Conservation (phyloP, 441 rosid species). For the Syzygium malaccense region DNA sequence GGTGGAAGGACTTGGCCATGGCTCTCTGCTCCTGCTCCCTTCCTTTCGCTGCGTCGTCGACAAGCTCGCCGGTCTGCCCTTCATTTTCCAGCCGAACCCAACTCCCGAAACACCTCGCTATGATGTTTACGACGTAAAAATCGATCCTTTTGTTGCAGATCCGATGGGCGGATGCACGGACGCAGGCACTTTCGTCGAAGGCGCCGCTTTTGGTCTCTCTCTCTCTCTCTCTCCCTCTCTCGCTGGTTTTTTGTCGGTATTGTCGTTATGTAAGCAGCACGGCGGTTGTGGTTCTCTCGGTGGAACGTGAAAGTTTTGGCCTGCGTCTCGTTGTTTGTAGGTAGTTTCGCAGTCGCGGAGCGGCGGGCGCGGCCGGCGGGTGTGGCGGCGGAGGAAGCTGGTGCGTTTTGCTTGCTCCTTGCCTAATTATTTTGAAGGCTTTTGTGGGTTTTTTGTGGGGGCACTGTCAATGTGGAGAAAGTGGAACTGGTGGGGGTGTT, state of each 20-base stretch:
- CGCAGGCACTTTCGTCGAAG: background rate
- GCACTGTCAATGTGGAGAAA: background rate
- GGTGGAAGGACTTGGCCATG: background rate
- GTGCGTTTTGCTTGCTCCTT: conserved; percentile 13
- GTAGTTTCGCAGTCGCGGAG: conserved; percentile 27
- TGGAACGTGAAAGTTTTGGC: background rate
- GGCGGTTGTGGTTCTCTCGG: background rate
- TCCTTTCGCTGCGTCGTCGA: background rate
- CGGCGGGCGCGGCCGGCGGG: conserved; percentile 39
- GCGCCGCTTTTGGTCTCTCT: background rate
- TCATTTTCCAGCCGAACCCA: background rate
- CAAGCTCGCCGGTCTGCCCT: background rate
- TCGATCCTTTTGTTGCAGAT: background rate
- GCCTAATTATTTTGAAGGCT: background rate
- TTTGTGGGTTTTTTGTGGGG: background rate
- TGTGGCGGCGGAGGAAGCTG: conserved; percentile 75
- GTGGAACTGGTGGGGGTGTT: background rate
- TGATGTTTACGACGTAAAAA: background rate
- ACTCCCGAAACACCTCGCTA: background rate
- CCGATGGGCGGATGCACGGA: background rate
- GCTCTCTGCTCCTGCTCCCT: background rate
- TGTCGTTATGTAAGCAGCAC: accelerated
- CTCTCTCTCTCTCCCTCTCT: background rate
- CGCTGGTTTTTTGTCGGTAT: background rate
- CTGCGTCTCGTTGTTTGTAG: conserved; percentile 7